Percentiles rank a stretch among this genome's conserved stretches.
Evolutionary conservation across 352 stramenopile genomes (phyloP).

Genomic region (Globisporangium spiculum): DNA sequence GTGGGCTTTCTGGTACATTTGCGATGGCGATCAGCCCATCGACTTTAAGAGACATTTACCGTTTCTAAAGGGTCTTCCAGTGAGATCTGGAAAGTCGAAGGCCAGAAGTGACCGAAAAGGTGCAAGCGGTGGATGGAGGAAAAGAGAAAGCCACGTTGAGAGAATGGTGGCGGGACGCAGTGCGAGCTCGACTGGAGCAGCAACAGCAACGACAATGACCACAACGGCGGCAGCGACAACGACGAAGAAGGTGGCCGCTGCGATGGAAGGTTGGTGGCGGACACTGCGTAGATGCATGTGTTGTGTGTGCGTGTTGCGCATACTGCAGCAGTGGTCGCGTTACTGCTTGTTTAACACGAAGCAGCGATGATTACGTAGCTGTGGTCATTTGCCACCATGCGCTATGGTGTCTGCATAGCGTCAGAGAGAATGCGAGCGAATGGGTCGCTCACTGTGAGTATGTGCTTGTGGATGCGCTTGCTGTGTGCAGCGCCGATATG

Average conservation of each 20-base stretch:
- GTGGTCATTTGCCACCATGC: background rate
- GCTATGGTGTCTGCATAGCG: background rate
- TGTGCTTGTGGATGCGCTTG: background rate
- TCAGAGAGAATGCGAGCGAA: background rate
- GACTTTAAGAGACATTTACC: no score
- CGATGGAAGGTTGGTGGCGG: background rate
- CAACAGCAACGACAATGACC: background rate
- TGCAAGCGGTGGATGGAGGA: background rate
- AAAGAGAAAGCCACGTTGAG: background rate
- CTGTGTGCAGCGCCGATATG: conserved; percentile 49
- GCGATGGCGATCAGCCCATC: no score
- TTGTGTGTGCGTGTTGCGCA: background rate
- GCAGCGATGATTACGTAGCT: conserved; percentile 2
- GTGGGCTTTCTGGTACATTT: no score
- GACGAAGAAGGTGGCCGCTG: conserved; percentile 1
- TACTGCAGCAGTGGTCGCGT: background rate
- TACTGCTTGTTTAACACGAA: background rate
- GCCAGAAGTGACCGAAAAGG: conserved; percentile 1
- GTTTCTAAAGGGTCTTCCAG: no score
- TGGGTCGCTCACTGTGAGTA: background rate
- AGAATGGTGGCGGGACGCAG: background rate
- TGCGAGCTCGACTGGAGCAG: background rate
- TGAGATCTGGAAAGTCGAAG: background rate
- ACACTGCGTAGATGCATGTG: no score
- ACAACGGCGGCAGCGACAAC: background rate